These are phyloP conservation scores for Rhynchospora tenuis DNA, from an alignment of 176 grass and related monocot genomes.

Conservation along the genomic window DNA sequence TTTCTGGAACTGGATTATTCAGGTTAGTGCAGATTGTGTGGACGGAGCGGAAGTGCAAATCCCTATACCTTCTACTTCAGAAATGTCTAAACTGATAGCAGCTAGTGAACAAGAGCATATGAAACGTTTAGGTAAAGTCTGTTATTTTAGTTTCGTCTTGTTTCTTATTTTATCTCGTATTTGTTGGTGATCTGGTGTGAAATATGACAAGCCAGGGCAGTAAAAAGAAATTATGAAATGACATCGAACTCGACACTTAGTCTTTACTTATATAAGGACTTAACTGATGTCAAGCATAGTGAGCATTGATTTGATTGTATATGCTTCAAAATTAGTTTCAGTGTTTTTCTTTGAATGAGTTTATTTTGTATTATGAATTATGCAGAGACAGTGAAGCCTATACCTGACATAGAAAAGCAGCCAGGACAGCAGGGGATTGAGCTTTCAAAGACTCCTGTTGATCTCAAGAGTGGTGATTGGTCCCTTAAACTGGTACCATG, in stretches of 20 bases:
- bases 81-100: constrained; percentile 49
- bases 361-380: constrained; percentile 4
- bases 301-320: neutral
- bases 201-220: no score
- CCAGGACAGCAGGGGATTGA: constrained; percentile 52
- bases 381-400: constrained; percentile 56
- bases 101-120: constrained; percentile 52
- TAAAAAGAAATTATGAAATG: no score
- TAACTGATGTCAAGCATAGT: neutral
- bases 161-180: no score
- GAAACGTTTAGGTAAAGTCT: constrained; percentile 50
- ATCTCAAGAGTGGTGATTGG: constrained; percentile 87
- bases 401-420: constrained; percentile 55
- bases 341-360: neutral
- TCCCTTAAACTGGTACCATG: constrained; percentile 77
- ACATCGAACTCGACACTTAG: neutral
- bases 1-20: constrained; percentile 20
- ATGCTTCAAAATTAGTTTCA: neutral
- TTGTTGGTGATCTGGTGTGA: no score
- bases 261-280: neutral
- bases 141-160: neutral
- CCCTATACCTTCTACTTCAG: constrained; percentile 50
- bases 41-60: constrained; percentile 75
- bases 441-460: constrained; percentile 77
- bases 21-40: constrained; percentile 61